These are phyloP conservation scores for Epicoccum sorghinum DNA, from an alignment of 2,329 filamentous ascomycete species.

Conservation along the genomic window DNA sequence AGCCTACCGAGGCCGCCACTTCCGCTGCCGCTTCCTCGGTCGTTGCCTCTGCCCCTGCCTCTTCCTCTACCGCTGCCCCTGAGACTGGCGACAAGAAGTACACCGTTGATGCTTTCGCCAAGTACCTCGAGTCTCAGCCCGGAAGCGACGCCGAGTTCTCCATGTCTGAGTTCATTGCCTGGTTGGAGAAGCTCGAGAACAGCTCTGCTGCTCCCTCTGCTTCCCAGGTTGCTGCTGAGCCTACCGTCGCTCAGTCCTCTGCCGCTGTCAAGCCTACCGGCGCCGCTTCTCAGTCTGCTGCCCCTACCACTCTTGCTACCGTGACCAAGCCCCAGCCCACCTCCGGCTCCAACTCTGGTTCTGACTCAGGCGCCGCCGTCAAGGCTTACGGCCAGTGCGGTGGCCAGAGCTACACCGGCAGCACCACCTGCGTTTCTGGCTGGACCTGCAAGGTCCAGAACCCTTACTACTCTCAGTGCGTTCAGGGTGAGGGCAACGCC, in stretches of 20 bases:
- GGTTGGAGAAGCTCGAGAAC: constrained; percentile 17
- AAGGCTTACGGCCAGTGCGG: constrained; percentile 50
- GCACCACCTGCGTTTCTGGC: constrained; percentile 48
- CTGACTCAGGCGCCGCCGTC: constrained; percentile 22
- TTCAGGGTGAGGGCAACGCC: constrained; percentile 20
- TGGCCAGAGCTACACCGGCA: constrained; percentile 50
- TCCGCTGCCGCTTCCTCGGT: constrained; percentile 12
- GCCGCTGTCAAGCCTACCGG: constrained; percentile 1
- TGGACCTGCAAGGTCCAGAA: constrained; percentile 50
- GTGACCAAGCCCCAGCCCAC: constrained; percentile 29
- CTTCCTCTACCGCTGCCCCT: constrained; percentile 15
- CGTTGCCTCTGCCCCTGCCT: constrained; percentile 15
- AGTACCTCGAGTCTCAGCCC: constrained; percentile 14
- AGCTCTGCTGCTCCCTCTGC: constrained; percentile 14
- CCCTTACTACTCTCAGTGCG: constrained; percentile 56
- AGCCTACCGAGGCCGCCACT: constrained; percentile 8
- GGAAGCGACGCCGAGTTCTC: constrained; percentile 14
- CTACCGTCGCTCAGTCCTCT: constrained; percentile 1
- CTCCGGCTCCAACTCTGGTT: constrained; percentile 17
- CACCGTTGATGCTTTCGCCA: constrained; percentile 6
- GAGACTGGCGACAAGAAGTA: constrained; percentile 15
- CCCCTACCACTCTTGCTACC: constrained; percentile 29
- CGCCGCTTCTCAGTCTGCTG: constrained; percentile 10
- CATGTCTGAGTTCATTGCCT: constrained; percentile 14
- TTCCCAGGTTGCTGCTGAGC: constrained; percentile 6